Base-by-base conservation (phyloP, 495 filamentous ascomycete genomes). In the Lophium mytilinum region DNA sequence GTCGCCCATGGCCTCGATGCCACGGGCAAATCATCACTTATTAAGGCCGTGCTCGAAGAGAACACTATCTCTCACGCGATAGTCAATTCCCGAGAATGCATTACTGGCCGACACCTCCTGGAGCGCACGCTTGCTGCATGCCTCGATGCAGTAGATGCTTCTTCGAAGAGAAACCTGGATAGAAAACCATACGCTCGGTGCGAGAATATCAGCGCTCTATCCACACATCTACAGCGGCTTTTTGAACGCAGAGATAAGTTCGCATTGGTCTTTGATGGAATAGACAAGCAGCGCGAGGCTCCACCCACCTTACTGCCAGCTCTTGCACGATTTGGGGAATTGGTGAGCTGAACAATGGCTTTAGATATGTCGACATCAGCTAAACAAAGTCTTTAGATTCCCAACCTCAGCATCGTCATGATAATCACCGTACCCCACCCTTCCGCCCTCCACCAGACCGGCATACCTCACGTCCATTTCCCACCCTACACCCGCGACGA, bases 191-290 rank as follows among this genome's bases (percentile, higher is more conserved):
- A 79, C 50, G 74, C 75, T 19, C 76, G 84, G 56, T 94, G 88
- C 68, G 91, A 96, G 67, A 87, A 83, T 52, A 71, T 93, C 41
- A 85, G 84, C 49, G 78, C 82, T 30, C 76, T 98, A 35, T 79
- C 79, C 1, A 85, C 89, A 48, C 80, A 88, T 60, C 70, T 96
- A 40, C 74, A 80, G 58, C 73, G 72, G 60, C 63, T 86, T 62
- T 50, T 72, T 1, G 66, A 71, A 18, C 57, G 58, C 10, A 69
- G 69, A 30, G 72, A 47, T 36, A 82, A 81, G 64, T 90, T 95
- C 68, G 83, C 91, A 24, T 69, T 96, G 37, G 89, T 94, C 33
- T 80, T 96, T 56, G 94, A 98, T 72, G 88, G 83, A n/a, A 88
- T 96, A 53, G 93, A 97, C 68, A 80, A 76, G 45, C 90, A 94